Percentiles rank a stretch among this genome's conserved stretches.
These are phyloP conservation scores for Patellifolia procumbens DNA, from an alignment of 179 eudicot species.

Conservation along the genomic window DNA sequence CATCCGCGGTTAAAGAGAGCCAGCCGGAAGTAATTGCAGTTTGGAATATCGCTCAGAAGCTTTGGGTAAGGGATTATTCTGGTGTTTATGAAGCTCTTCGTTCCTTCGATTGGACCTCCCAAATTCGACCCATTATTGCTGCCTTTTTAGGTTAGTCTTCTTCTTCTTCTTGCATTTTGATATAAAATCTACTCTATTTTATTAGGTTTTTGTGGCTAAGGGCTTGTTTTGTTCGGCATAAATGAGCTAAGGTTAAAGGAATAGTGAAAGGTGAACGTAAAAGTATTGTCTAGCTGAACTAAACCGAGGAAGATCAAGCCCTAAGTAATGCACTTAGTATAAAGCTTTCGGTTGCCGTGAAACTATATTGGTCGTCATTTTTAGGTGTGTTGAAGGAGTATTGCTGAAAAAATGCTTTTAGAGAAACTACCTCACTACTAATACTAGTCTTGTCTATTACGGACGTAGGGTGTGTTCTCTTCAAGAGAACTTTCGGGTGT, in stretches of 20 bases:
- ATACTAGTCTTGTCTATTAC: too few relatives aligned
- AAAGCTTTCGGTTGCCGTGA: neutral
- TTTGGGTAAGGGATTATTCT: conserved; percentile 75
- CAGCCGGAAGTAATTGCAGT: conserved; percentile 71
- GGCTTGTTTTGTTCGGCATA: too few relatives aligned
- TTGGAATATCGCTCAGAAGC: conserved; percentile 81
- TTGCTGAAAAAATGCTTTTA: neutral
- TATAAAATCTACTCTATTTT: too few relatives aligned
- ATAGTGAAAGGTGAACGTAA: too few relatives aligned
- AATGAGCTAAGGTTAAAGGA: too few relatives aligned
- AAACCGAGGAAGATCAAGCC: too few relatives aligned
- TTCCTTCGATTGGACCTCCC: conserved; percentile 68
- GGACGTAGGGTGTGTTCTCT: too few relatives aligned
- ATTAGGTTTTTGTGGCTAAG: too few relatives aligned
- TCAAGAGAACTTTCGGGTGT: too few relatives aligned
- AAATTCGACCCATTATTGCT: conserved; percentile 56
- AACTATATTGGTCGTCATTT: neutral
- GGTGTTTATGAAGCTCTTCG: conserved; percentile 78
- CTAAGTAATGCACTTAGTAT: too few relatives aligned
- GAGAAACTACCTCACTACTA: neutral
- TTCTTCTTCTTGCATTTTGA: too few relatives aligned
- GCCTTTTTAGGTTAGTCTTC: conserved; percentile 61
- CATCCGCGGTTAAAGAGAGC: conserved; percentile 58
- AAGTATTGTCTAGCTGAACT: too few relatives aligned
- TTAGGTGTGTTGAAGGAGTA: neutral